A percentile compares a stretch with the other conserved stretches of the same genome.
These are phyloP conservation scores for Cryptococcus wingfieldii DNA, from an alignment of 1,284 basidiomycete species.

Conservation along the genomic window DNA sequence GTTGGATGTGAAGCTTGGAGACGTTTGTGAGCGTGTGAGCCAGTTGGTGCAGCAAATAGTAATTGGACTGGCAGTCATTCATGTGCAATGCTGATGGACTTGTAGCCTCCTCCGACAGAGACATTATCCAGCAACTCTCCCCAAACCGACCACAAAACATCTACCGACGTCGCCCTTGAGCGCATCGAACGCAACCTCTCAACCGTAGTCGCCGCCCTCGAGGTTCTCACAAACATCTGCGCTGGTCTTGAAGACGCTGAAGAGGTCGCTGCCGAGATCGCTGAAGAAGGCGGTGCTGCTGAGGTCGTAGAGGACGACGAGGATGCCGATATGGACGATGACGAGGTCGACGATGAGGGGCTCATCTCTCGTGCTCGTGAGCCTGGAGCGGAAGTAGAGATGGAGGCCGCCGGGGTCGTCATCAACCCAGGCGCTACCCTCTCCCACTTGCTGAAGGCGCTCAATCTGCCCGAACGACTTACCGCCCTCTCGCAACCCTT, in stretches of 20 bases:
- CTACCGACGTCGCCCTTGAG: conserved; percentile 65
- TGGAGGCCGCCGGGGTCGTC: conserved; percentile 17
- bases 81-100: background rate
- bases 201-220: conserved; percentile 72
- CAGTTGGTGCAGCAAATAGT: conserved; percentile 59
- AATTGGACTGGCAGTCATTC: conserved; percentile 16
- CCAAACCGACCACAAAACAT: conserved; percentile 61
- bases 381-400: conserved; percentile 14
- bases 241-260: conserved; percentile 68
- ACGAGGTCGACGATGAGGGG: conserved; percentile 45
- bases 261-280: conserved; percentile 37
- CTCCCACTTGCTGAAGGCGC: conserved; percentile 50
- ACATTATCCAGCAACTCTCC: conserved; percentile 8
- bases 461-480: conserved; percentile 55
- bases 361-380: conserved; percentile 47
- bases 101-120: conserved; percentile 32
- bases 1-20: conserved; percentile 61
- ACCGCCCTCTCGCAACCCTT: conserved; percentile 66
- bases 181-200: conserved; percentile 67
- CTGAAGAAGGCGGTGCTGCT: conserved; percentile 28
- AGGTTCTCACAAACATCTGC: conserved; percentile 79
- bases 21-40: conserved; percentile 56
- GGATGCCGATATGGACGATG: conserved; percentile 46
- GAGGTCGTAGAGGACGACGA: conserved; percentile 33
- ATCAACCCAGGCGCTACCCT: conserved; percentile 32